These are phyloP conservation scores for Lichtheimia ramosa DNA, from an alignment of 371 early-diverging fungal genomes.

Conservation along the genomic window DNA sequence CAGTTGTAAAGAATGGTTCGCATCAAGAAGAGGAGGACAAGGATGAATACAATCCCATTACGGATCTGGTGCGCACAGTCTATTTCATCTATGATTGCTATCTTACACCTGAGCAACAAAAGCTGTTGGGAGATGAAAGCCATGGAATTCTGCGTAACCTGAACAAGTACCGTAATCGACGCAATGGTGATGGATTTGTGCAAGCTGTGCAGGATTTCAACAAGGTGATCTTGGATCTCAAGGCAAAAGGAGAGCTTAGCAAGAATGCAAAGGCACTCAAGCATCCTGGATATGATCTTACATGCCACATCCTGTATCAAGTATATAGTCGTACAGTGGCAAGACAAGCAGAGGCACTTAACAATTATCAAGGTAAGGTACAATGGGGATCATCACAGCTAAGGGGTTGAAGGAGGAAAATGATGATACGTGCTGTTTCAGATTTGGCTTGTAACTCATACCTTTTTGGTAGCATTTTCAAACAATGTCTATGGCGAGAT, in stretches of 20 bases:
- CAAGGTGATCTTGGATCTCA: conserved; percentile 47
- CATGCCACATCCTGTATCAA: conserved; percentile 85
- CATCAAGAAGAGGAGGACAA: conserved; percentile 52
- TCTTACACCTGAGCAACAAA: conserved; percentile 49
- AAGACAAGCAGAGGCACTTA: conserved; percentile 77
- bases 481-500: conserved; percentile 97
- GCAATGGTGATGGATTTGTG: conserved; percentile 67
- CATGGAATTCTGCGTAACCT: conserved; percentile 77
- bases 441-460: background rate
- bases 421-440: background rate
- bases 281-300: conserved; percentile 65
- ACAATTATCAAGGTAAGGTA: conserved; percentile 72
- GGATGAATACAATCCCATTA: conserved; percentile 82
- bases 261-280: conserved; percentile 42
- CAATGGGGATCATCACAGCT: background rate
- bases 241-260: conserved; percentile 32
- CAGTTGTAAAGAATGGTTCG: conserved; percentile 31
- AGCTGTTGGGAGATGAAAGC: conserved; percentile 63
- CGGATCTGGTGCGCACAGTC: conserved; percentile 73
- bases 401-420: background rate
- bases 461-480: conserved; percentile 68
- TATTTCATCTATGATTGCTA: conserved; percentile 66
- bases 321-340: conserved; percentile 88
- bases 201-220: conserved; percentile 77
- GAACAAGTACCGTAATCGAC: conserved; percentile 77